Percentiles rank a stretch among this genome's conserved stretches.
Conservation (phyloP, 2,329 filamentous ascomycete genomes). For the Dactylonectria estremocensis region DNA sequence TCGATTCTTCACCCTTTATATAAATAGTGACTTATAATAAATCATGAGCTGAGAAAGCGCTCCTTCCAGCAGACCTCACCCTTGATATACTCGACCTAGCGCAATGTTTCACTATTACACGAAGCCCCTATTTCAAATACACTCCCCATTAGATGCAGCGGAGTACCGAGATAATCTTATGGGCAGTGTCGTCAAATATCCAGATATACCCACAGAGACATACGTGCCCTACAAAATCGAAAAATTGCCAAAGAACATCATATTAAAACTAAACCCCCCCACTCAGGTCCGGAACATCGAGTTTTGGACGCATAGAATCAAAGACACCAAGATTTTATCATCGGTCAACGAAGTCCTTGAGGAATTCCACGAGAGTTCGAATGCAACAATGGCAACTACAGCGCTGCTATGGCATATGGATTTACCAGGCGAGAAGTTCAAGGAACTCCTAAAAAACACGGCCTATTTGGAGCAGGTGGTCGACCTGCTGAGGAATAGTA, state of each 20-base stretch:
- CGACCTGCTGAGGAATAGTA: constrained; percentile 2
- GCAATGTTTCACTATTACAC: constrained; percentile 2
- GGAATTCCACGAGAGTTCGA: constrained; percentile 4
- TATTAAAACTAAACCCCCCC: constrained; percentile 1
- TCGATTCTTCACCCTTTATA: not conserved
- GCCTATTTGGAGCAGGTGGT: not conserved
- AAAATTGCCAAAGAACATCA: constrained; percentile 4
- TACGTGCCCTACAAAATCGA: not conserved
- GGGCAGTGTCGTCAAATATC: not conserved
- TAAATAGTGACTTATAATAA: no score
- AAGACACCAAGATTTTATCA: not conserved
- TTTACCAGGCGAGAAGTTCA: not conserved
- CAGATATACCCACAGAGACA: constrained; percentile 3
- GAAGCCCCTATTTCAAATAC: not conserved
- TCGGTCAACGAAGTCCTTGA: constrained; percentile 4
- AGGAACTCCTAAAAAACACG: not conserved
- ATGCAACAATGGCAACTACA: constrained; percentile 4
- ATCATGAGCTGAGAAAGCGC: no score
- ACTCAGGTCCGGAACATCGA: not conserved
- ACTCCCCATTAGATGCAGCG: not conserved
- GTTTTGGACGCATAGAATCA: constrained; percentile 2
- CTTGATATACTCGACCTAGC: not conserved
- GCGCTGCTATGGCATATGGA: constrained; percentile 5
- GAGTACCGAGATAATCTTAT: no score
- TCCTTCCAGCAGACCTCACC: no score